Conservation (phyloP, 352 stramenopile genomes). For the Globisporangium mamillatum region DNA sequence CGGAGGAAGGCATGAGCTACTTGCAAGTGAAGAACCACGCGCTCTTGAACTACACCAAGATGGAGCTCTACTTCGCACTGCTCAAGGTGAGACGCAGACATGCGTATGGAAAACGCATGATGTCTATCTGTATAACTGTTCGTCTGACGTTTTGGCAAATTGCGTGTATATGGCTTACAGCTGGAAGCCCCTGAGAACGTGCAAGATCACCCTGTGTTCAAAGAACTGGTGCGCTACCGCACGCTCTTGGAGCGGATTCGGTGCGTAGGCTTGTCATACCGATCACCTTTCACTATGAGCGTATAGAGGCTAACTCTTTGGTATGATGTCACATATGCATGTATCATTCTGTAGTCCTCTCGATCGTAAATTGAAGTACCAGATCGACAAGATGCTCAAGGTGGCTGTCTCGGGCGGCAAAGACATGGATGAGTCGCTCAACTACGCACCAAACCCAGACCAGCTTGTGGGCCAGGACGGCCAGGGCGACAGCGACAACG, state of each 20-base stretch:
- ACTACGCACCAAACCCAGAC: constrained; percentile 79
- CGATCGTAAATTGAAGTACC: constrained; percentile 87
- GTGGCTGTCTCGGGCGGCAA: constrained; percentile 73
- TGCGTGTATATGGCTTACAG: constrained; percentile 20
- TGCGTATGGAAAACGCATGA: neutral
- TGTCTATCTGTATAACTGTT: too few species aligned
- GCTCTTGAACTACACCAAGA: constrained; percentile 83
- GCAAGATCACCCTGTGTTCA: constrained; percentile 79
- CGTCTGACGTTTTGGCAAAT: neutral
- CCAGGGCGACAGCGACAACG: constrained; percentile 41
- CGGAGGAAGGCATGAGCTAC: constrained; percentile 68
- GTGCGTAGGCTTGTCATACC: constrained; percentile 18
- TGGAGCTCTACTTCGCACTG: constrained; percentile 83
- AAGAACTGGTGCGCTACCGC: constrained; percentile 81
- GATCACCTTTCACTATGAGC: neutral
- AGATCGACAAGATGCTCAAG: constrained; percentile 90
- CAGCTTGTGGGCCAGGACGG: constrained; percentile 59
- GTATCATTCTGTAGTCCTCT: constrained; percentile 36
- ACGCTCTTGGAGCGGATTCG: constrained; percentile 84
- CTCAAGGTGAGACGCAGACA: constrained; percentile 48
- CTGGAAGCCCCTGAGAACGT: constrained; percentile 68
- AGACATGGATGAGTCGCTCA: constrained; percentile 72
- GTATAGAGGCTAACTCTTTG: neutral
- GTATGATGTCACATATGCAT: neutral
- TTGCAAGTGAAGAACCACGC: constrained; percentile 88